Base-by-base conservation (phyloP, 108 stramenopile species). In the Cyclotella cryptica region DNA sequence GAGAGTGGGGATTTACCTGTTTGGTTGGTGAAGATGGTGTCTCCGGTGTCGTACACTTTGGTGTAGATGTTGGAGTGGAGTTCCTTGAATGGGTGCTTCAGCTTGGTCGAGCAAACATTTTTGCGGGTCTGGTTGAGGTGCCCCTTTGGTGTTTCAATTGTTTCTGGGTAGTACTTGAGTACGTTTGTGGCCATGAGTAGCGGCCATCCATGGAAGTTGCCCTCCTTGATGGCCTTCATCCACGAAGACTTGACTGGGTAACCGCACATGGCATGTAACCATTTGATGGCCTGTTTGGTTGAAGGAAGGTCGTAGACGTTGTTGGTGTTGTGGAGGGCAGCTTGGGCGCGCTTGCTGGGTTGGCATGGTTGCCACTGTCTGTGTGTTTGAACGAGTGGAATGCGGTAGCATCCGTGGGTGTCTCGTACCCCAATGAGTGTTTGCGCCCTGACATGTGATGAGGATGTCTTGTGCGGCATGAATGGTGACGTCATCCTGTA, bases 171-270 rank as follows among this genome's bases (percentile, higher is more conserved):
- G n/a, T 49, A 49, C 47, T 49, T 49, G 47, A n/a, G 15, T n/a
- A 49, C 47, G 3, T 49, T 49, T 9, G 3, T 49, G 15, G 15
- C 6, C 2, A 9, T 7, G 47, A 49, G 47, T n/a, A 9, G n/a
- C 47, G 47, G n/a, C 47, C 47, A 49, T 49, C 47, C n/a, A 49
- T n/a, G 18, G n/a, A 49, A 49, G 47, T 49, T 49, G 35, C 35
- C 35, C 35, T 2, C 35, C 35, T 35, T 35, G 35, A 35, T 35
- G 35, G 35, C 35, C 35, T 35, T 35, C 35, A 35, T 2, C 35
- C 47, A 49, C 9, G 47, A 3, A 3, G 15, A n/a, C 18, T 49
- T 49, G 47, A 49, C 47, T 49, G 47, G n/a, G 9, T 49, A 49
- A 1, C 15, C n/a, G 9, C 47, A 7, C 2, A 49, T 9, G 3